Percentiles rank a stretch among this genome's conserved stretches.
These are phyloP conservation scores for Stipa capillata DNA, from an alignment of 176 grass and related monocot genomes.

Conservation along the genomic window DNA sequence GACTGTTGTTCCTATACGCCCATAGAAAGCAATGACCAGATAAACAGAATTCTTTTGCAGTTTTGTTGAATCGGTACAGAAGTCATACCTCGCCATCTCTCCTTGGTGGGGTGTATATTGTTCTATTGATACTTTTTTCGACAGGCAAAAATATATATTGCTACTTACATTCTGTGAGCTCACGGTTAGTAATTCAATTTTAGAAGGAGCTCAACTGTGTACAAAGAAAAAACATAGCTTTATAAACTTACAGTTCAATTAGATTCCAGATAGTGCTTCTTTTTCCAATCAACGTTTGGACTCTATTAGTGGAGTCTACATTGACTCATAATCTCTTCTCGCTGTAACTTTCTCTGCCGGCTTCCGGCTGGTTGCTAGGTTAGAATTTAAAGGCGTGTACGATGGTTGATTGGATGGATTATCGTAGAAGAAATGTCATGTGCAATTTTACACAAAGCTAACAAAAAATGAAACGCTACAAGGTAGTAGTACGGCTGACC, in stretches of 20 bases:
- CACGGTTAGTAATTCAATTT: conserved; percentile 1
- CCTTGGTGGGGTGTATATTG: conserved; percentile 25
- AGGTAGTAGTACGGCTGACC: background rate
- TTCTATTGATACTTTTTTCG: background rate
- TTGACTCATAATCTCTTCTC: background rate
- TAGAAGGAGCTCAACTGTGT: conserved; percentile 2
- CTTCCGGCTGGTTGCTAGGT: background rate
- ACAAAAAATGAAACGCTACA: background rate
- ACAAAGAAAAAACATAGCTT: background rate
- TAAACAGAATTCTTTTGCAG: background rate
- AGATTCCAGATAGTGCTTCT: background rate
- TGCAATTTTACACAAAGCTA: background rate
- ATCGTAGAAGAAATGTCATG: background rate
- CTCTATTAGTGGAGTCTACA: background rate
- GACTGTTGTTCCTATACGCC: background rate
- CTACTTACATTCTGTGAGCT: background rate
- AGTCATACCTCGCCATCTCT: conserved; percentile 7
- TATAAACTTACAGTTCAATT: conserved; percentile 13
- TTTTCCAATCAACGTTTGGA: background rate
- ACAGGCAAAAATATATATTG: background rate
- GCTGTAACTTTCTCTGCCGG: background rate
- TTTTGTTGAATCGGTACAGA: background rate
- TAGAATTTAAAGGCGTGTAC: conserved; percentile 1
- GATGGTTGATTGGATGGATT: background rate
- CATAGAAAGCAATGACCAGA: background rate